phyloP scores from a whole-genome alignment of 139 green algal genomes.

The Parachlorella kessleri region DNA sequence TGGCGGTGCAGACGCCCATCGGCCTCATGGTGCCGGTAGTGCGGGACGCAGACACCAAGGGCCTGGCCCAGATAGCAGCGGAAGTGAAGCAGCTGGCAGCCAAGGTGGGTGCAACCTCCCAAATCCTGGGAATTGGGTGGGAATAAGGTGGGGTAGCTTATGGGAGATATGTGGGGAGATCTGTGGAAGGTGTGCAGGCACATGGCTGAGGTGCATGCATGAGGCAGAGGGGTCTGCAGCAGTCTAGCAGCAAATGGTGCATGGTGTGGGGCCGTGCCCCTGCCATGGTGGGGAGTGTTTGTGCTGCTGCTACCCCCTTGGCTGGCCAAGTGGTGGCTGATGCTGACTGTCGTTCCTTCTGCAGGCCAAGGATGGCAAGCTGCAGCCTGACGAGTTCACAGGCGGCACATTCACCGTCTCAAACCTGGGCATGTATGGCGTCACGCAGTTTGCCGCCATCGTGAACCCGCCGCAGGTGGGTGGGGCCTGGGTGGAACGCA shows the following conservation, averaged over 20 bases:
- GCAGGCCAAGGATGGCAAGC: slow-evolving; percentile 86
- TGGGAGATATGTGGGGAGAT: too few species aligned
- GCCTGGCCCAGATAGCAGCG: slow-evolving; percentile 68
- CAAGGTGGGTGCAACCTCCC: slow-evolving; percentile 63
- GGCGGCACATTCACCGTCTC: slow-evolving; percentile 93
- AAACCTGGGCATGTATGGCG: slow-evolving; percentile 95
- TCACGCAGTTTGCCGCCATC: slow-evolving; percentile 95
- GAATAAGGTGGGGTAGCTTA: too few species aligned
- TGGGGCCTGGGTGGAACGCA: background rate
- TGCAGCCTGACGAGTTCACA: slow-evolving; percentile 86
- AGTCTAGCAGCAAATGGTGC: too few species aligned
- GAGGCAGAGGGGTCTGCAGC: too few species aligned
- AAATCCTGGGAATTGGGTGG: too few species aligned
- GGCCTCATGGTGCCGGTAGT: slow-evolving; percentile 94
- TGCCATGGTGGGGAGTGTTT: too few species aligned
- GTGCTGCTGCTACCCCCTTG: too few species aligned
- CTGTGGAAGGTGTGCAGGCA: too few species aligned
- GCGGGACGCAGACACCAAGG: slow-evolving; percentile 69
- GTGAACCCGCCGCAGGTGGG: slow-evolving; percentile 92
- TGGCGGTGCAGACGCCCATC: slow-evolving; percentile 65
- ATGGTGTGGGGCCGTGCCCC: too few species aligned
- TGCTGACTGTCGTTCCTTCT: too few species aligned
- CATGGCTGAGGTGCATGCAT: too few species aligned
- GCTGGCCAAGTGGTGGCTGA: too few species aligned
- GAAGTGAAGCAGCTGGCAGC: slow-evolving; percentile 77